Conservation (phyloP, 2,329 filamentous ascomycete species). For the Lomentospora prolificans region DNA sequence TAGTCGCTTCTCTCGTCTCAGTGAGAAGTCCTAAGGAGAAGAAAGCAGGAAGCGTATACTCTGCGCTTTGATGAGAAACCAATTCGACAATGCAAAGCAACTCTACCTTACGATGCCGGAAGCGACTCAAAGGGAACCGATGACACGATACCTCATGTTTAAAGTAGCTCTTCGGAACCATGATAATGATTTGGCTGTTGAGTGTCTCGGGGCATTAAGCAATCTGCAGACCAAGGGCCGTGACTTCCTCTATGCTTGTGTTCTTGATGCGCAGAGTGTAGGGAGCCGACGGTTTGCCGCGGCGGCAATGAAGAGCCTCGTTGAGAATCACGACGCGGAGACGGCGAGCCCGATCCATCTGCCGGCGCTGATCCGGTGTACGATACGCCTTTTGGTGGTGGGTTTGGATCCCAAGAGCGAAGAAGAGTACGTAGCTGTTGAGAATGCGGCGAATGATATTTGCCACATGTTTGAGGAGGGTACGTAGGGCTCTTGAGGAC, state of each 20-base stretch:
- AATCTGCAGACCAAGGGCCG: slow-evolving; percentile 36
- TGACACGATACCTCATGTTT: slow-evolving; percentile 67
- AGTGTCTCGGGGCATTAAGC: slow-evolving; percentile 54
- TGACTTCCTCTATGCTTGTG: slow-evolving; percentile 68
- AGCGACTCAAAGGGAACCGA: slow-evolving; percentile 45
- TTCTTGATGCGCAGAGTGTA: slow-evolving; percentile 61
- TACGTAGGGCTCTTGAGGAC: too few species aligned
- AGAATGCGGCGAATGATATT: slow-evolving; percentile 33
- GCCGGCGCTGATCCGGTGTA: slow-evolving; percentile 34
- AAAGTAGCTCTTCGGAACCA: slow-evolving; percentile 54
- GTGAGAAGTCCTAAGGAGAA: slow-evolving; percentile 13
- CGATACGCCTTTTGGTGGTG: slow-evolving; percentile 38
- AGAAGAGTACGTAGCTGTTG: slow-evolving; percentile 9
- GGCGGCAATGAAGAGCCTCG: slow-evolving; percentile 24
- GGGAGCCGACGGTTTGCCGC: slow-evolving; percentile 50
- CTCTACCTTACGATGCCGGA: slow-evolving; percentile 51
- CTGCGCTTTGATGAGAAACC: slow-evolving; percentile 52
- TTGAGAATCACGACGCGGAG: slow-evolving; percentile 17
- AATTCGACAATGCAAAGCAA: slow-evolving; percentile 41
- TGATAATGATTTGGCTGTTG: slow-evolving; percentile 47
- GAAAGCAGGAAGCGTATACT: slow-evolving; percentile 58
- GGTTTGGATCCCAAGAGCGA: slow-evolving; percentile 25
- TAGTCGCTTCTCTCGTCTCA: neutral
- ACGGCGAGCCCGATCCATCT: slow-evolving; percentile 18
- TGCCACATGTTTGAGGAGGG: slow-evolving; percentile 40